Evolutionary conservation across 179 eudicot genomes (phyloP).

Genomic region (Drosera spatulata): DNA sequence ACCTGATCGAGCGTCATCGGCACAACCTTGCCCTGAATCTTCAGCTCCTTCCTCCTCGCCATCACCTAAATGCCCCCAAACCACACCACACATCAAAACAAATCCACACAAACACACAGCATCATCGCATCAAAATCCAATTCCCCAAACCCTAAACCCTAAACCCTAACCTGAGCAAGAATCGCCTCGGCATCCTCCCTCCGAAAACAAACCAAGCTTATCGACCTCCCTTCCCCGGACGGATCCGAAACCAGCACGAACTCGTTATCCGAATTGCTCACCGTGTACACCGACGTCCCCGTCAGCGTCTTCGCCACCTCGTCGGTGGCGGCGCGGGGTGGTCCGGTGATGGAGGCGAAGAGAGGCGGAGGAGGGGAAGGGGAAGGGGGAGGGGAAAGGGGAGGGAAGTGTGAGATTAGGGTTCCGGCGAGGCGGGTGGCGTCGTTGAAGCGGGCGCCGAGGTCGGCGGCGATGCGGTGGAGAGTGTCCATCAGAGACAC

Average conservation of each 20-base stretch:
- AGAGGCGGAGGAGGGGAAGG: constrained; percentile 21
- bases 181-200: constrained; percentile 82
- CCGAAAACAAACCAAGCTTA: constrained; percentile 91
- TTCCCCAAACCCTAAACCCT: neutral
- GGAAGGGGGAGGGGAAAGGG: constrained; percentile 11
- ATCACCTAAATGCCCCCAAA: constrained; percentile 35
- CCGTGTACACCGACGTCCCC: constrained; percentile 85
- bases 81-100: neutral
- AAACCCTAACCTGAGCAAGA: constrained; percentile 70
- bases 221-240: constrained; percentile 41
- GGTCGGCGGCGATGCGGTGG: constrained; percentile 33
- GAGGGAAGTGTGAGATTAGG: constrained; percentile 12
- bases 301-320: constrained; percentile 56
- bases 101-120: neutral
- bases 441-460: constrained; percentile 39
- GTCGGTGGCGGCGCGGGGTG: constrained; percentile 35
- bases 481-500: neutral
- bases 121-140: neutral
- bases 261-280: constrained; percentile 85
- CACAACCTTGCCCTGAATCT: constrained; percentile 73
- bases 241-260: constrained; percentile 88
- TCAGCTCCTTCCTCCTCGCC: constrained; percentile 51
- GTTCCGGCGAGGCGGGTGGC: constrained; percentile 33
- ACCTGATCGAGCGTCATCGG: constrained; percentile 98
- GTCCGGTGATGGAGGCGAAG: constrained; percentile 52